Percentiles rank a stretch among this genome's conserved stretches.
These are phyloP conservation scores for Ligustrum vulgare DNA, from an alignment of 257 asterid genomes.

Conservation along the genomic window DNA sequence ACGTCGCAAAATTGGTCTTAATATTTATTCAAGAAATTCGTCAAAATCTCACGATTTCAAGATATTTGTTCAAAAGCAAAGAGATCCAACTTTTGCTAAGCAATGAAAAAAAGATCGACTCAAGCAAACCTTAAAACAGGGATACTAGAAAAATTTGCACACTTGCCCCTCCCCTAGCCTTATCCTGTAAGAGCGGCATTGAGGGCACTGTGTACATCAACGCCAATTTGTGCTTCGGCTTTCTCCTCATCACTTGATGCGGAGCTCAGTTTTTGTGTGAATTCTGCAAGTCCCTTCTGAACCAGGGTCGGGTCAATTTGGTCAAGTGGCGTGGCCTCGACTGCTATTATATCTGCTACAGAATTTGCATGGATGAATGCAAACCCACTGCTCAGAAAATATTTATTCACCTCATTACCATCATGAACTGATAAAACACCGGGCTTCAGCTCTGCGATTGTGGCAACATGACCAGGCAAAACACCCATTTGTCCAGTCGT, in stretches of 20 bases:
- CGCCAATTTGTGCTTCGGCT: constrained; percentile 85
- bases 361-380: constrained; percentile 51
- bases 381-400: constrained; percentile 49
- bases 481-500: constrained; percentile 92
- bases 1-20: not conserved
- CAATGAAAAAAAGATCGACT: not conserved
- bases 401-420: constrained; percentile 42
- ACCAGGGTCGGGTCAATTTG: constrained; percentile 59
- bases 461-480: constrained; percentile 83
- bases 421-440: constrained; percentile 49
- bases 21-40: constrained; percentile 16
- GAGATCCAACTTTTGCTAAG: constrained; percentile 3
- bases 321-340: constrained; percentile 65
- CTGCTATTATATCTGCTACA: constrained; percentile 43
- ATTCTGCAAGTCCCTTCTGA: constrained; percentile 69
- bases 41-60: constrained; percentile 2
- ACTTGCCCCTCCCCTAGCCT: not conserved
- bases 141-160: not conserved
- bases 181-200: constrained; percentile 78
- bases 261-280: constrained; percentile 67
- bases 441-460: constrained; percentile 75
- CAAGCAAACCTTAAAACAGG: not conserved
- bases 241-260: constrained; percentile 83
- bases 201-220: constrained; percentile 87
- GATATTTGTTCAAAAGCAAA: not conserved